Evolutionary conservation across 2,329 filamentous ascomycete species (phyloP), one percentile per base, ranked within the genome.

Genomic region (Rhynchosporium agropyri): DNA sequence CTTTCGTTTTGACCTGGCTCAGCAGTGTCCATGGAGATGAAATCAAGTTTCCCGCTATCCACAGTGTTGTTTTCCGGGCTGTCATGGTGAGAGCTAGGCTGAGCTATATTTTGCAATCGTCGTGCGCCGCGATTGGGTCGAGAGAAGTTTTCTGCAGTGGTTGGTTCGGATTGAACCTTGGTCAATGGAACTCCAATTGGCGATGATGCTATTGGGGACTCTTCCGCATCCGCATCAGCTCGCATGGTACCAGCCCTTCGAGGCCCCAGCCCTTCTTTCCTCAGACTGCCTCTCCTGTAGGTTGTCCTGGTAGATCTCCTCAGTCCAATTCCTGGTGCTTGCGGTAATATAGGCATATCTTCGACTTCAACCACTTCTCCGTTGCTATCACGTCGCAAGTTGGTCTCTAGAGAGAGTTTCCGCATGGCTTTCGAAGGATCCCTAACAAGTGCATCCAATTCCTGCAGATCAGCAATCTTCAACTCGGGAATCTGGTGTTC

Each of bases 231-330:
- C 13, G 81, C 81, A 20, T 89, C 79, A 29, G 85, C 83, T 63
- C 85, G 65, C 36, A 71, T 85, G 49, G 84, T 83, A 4, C 81
- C 81, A 50, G 86, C 81, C 45, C 94, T 85, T 75, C 91, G 91
- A 0, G 89, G 86, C 3, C 86, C 80, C 60, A 90, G 84, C 64
- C 95, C 90, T 29, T 90, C 89, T 68, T 88, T 91, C 57, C 90
- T 88, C 66, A 97, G 76, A 78, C 93, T 97, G 40, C 93, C 93
- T 70, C 87, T 91, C 71, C 93, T 83, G 75, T 98, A 98, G 31
- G 91, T 94, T 4, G 95, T 99, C 60, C 91, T 85, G 26, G 92
- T 99, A 12, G 95, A 97, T 65, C 95, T 86, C 70, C 95, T 89
- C 55, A 99, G 79, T 38, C 91, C 91, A 75, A 89, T 87, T 3